Evolutionary conservation across 2,329 filamentous ascomycete species (phyloP), one percentile per base, ranked within the genome.

Genomic region (Boeremia lycopersici): DNA sequence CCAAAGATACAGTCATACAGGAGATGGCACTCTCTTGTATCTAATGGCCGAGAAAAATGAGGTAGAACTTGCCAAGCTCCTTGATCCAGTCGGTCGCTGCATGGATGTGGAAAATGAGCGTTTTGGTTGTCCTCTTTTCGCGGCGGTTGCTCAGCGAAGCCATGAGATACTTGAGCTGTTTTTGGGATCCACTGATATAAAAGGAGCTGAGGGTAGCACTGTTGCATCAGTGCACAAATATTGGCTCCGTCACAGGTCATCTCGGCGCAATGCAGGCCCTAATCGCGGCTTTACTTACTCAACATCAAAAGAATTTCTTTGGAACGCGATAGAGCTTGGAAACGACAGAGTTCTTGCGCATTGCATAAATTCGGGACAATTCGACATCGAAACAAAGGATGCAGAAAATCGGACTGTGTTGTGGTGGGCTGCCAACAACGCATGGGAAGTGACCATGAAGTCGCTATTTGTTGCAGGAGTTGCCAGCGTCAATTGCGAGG

Each of bases 21-120:
- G 53, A 53, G 2, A 29, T 1, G 59, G 56, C 3, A 65, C 52
- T 51, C 41, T 58, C 13, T 23, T 62, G 28, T 69, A 69, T 58
- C 0, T 69, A 4, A 48, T 69, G 10, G 63, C 59, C n/a, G 63
- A 69, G 31, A 43, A 51, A 7, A 62, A 67, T 58, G 52, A 61
- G 19, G 39, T 54, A 12, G 60, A 58, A 1, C 69, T 76, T 1
- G 71, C 78, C 57, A 62, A 58, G 53, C 63, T 67, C 10, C 49
- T 57, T 41, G 54, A 68, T 11, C 48, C 62, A 23, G 59, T 33
- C 0, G 31, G 54, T 3, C 56, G 46, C 0, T 65, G 54, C 30
- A 48, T 73, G 41, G 56, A 69, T 0, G 12, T 68, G 17, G 59
- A 68, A 39, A 9, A 43, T 23, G 70, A 74, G 41, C 65, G 67